Base-by-base conservation (phyloP, 2,329 filamentous ascomycete genomes). In the Plenodomus biglobosus region DNA sequence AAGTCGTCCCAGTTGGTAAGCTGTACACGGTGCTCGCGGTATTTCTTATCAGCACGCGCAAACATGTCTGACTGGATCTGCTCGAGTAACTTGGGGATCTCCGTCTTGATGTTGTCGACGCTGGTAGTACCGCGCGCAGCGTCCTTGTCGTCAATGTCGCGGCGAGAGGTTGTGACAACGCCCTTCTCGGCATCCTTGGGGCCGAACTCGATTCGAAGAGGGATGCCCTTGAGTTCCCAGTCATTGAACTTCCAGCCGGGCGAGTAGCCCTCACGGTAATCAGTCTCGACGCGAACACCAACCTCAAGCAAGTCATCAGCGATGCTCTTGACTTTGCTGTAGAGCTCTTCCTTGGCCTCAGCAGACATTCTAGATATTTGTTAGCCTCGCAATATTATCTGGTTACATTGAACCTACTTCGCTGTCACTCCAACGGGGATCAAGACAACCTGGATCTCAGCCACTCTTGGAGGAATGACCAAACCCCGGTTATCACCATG, bases 191-290 rank as follows among this genome's bases (percentile, higher is more conserved):
- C 86, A 69, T 97, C 94, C 75, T 95, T 95, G 65, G 94, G 92
- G 5, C 95, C 95, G 68, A 96, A 96, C 74, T 99, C 94, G 50
- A 99, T 81, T 50, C 94, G 88, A 32, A 99, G 83, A 39, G 95
- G 94, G 36, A 97, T 88, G 70, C 95, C 94, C 76, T 92, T 95
- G 63, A 97, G 81, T 74, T 99, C 95, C 90, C 91, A 96, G 75
- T 99, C 92, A 76, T 95, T 95, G 80, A 99, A 99, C 76, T 99
- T 99, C 86, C 88, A 97, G 57, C 90, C 91, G 34, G 94, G 92
- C 52, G 91, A 68, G 73, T 97, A 96, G 58, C 88, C 88, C 42
- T 97, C 92, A 50, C 95, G 86, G 70, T 85, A 82, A 70, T 99
- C 94, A 42, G 86, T 83, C 58, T 95, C 87, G 49, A 84, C 83